phyloP scores from a whole-genome alignment of 129 eudicot species.

The Solidago caesia region DNA sequence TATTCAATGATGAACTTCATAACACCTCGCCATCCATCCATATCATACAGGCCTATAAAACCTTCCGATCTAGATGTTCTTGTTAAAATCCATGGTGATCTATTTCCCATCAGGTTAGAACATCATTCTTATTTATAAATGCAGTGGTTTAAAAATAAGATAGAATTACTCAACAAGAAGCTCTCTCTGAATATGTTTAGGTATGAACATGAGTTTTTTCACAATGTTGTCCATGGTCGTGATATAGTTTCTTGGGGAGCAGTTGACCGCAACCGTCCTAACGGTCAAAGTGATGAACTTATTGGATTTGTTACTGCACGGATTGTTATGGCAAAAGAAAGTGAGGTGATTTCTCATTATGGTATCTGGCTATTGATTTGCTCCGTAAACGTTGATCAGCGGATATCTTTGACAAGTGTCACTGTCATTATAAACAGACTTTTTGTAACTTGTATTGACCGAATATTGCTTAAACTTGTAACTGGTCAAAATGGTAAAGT shows the following conservation, averaged over 20 bases:
- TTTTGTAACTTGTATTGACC: no score
- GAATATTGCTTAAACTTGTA: background rate
- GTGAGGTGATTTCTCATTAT: constrained; percentile 73
- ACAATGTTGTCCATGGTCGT: constrained; percentile 80
- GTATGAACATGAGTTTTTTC: constrained; percentile 85
- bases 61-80: constrained; percentile 73
- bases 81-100: constrained; percentile 70
- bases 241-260: constrained; percentile 98
- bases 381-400: background rate
- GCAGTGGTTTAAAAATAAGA: background rate
- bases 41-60: constrained; percentile 69
- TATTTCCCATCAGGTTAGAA: constrained; percentile 86
- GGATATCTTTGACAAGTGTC: background rate
- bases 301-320: constrained; percentile 91
- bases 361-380: constrained; percentile 1
- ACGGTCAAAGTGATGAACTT: constrained; percentile 71
- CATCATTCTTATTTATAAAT: background rate
- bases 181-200: constrained; percentile 43
- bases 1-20: constrained; percentile 61
- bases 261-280: constrained; percentile 79
- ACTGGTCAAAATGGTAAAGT: background rate
- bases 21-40: constrained; percentile 49
- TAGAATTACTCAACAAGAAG: constrained; percentile 13
- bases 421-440: background rate
- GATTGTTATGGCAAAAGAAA: constrained; percentile 69